Conservation (phyloP, 176 grass and related monocot genomes). For the Oryza meridionalis region DNA sequence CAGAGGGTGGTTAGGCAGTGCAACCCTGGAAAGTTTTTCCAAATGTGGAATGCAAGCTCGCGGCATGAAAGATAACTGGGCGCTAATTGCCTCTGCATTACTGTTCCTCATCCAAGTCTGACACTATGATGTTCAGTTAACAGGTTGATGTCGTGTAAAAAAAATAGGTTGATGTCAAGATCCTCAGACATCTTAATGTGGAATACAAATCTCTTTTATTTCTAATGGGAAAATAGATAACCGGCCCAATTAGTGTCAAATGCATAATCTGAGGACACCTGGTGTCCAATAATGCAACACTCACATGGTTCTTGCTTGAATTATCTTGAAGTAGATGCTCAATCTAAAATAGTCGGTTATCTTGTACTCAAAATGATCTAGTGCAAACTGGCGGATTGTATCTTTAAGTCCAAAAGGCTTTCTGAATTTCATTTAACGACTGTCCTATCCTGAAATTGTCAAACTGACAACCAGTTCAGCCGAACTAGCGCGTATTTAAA, state of each 20-base stretch:
- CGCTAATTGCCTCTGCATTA: neutral
- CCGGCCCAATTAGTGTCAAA: neutral
- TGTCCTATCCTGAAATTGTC: too few species aligned
- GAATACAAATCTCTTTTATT: neutral
- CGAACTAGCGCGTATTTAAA: too few species aligned
- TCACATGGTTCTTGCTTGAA: neutral
- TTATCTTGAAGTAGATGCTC: neutral
- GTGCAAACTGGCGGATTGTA: too few species aligned
- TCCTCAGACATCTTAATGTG: neutral
- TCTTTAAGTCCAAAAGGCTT: too few species aligned
- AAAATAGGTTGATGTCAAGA: neutral
- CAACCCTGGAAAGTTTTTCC: neutral
- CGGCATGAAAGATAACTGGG: neutral
- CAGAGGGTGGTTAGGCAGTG: neutral
- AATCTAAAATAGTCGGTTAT: neutral
- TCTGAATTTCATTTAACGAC: too few species aligned
- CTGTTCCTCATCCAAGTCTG: neutral
- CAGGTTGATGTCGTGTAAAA: too few species aligned
- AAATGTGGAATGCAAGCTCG: neutral
- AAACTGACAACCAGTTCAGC: too few species aligned
- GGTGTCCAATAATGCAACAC: neutral
- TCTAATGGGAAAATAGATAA: neutral
- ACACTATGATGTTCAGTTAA: neutral
- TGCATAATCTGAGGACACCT: neutral
- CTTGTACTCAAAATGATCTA: neutral